A percentile compares a stretch with the other conserved stretches of the same genome.
Evolutionary conservation across 257 asterid species (phyloP).

Genomic region (Solanum peruvianum): DNA sequence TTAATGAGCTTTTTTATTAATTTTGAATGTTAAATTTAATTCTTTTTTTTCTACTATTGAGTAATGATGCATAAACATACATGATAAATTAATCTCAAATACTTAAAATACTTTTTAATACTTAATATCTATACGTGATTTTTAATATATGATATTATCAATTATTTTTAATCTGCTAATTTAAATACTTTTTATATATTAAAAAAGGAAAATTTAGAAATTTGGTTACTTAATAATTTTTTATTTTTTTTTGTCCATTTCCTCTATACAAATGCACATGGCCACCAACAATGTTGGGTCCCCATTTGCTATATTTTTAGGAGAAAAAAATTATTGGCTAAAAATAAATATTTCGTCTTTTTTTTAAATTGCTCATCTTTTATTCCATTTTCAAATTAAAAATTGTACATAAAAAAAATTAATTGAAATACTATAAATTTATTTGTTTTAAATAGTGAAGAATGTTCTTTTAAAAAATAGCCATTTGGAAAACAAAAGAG

Average conservation of each 20-base stretch:
- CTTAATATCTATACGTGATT: too few species aligned
- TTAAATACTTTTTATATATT: neutral
- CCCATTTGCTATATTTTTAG: neutral
- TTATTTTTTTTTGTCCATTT: neutral
- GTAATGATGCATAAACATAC: neutral
- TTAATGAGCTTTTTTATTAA: neutral
- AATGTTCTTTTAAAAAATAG: neutral
- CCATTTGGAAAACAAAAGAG: neutral
- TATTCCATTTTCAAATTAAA: neutral
- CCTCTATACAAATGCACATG: conserved; percentile 1
- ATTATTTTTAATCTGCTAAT: neutral
- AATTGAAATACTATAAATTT: neutral
- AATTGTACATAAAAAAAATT: neutral
- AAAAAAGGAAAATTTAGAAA: neutral
- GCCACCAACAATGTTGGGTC: neutral
- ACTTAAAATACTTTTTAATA: too few species aligned
- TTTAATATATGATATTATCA: neutral
- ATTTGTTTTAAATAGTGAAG: neutral
- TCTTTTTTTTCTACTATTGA: too few species aligned
- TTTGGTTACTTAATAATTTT: neutral
- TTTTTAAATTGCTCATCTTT: neutral
- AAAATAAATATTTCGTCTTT: neutral
- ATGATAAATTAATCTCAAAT: neutral
- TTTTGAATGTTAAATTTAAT: too few species aligned
- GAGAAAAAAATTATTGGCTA: neutral